phyloP scores from a whole-genome alignment of 208 protist genomes.

The Leishmania turanica region DNA sequence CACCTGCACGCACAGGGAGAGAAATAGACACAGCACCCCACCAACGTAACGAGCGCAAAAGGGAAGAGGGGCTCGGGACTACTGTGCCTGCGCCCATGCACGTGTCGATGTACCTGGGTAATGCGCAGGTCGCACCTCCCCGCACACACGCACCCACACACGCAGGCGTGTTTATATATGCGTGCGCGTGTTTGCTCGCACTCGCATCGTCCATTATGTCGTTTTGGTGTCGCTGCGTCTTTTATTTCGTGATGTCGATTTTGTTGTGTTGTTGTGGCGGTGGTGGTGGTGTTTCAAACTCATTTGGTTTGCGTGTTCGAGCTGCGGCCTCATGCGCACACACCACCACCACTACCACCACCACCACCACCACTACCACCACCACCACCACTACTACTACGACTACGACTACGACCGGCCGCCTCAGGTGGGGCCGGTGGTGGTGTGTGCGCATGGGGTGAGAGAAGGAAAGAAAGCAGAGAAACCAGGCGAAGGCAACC shows the following conservation, averaged over 20 bases:
- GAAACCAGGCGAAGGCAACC: neutral
- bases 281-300: too few species aligned
- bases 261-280: too few species aligned
- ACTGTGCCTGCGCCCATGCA: neutral
- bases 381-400: too few species aligned
- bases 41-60: neutral
- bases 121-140: neutral
- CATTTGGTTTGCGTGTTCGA: neutral
- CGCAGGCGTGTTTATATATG: neutral
- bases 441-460: too few species aligned
- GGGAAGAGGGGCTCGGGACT: neutral
- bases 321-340: neutral
- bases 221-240: neutral
- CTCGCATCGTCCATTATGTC: neutral
- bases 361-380: too few species aligned
- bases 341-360: too few species aligned
- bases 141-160: neutral
- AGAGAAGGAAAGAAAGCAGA: neutral
- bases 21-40: neutral
- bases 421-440: too few species aligned
- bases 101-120: neutral
- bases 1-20: neutral
- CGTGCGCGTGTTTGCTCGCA: neutral
- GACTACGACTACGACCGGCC: too few species aligned
- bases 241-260: too few species aligned